Evolutionary conservation across 2,329 filamentous ascomycete species (phyloP), one percentile per base, ranked within the genome.

Genomic region (Fusarium avenaceum): DNA sequence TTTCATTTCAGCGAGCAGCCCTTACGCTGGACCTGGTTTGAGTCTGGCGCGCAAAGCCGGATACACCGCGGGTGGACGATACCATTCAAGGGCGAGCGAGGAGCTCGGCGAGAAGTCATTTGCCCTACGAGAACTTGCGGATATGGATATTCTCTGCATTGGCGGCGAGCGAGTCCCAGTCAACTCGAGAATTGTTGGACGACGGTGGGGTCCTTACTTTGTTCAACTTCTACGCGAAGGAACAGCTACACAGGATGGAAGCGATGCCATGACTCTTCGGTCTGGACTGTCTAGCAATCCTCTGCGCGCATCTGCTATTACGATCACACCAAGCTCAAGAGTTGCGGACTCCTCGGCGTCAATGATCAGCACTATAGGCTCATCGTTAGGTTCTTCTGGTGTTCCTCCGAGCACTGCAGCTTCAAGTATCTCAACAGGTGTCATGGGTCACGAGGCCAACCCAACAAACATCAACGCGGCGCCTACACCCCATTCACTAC

Each of bases 81-180:
- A 86, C 33, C 87, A 96, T 69, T 92, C 90, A 11, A 85, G 87
- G 33, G 91, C 92, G 14, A 94, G 94, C 2, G 91, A 96, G 72
- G 92, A 97, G 65, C 83, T 99, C 15, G 96, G 96, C 7, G 90
- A 92, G 69, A 88, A 93, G 77, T 92, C 93, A 1, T 82, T 97
- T 65, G 86, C 86, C 2, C 83, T 97, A 76, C 88, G 89, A n/a
- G 96, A 98, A 78, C 83, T 99, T 57, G 87, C 93, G 4, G 96
- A 99, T 73, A 99, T 99, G 96, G 96, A 98, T 75, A 92, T 99
- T 60, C 84, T 98, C 28, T 96, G 95, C 52, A 90, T 97, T 42
- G 92, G 92, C 20, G 95, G 95, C 22, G 95, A 97, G 76, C 89
- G 94, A 19, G 93, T 98, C 70, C 93, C 96, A 0, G 92, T 97